Conservation (phyloP, 1,284 basidiomycete species). For the Apiotrichum mycotoxinovorans region DNA sequence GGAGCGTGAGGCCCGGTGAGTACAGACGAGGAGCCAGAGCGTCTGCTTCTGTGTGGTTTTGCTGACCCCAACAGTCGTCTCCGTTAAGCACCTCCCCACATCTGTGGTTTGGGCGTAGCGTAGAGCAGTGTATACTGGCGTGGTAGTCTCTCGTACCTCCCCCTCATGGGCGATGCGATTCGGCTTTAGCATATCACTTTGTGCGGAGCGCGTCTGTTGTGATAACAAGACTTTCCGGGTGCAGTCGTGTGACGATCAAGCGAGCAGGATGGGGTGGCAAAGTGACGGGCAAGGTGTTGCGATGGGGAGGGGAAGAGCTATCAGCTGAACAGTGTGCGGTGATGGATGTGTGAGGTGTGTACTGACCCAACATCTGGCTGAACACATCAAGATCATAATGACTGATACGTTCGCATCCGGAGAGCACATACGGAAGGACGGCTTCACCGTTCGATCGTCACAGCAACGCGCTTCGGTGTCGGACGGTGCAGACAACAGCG, state of each 20-base stretch:
- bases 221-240: background rate
- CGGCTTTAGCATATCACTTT: conserved; percentile 22
- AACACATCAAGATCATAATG: too few species aligned
- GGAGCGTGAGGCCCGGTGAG: conserved; percentile 99
- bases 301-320: too few species aligned
- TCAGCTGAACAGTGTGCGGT: too few species aligned
- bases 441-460: too few species aligned
- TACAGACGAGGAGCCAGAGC: conserved; percentile 26
- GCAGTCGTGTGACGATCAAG: background rate
- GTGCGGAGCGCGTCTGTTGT: conserved; percentile 1
- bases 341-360: too few species aligned
- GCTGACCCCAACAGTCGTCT: conserved; percentile 20
- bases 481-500: too few species aligned
- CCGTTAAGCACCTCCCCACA: conserved; percentile 20
- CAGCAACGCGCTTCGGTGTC: too few species aligned
- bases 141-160: conserved; percentile 22
- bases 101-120: conserved; percentile 13
- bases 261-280: background rate
- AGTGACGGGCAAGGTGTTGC: too few species aligned
- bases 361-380: too few species aligned
- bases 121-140: conserved; percentile 24
- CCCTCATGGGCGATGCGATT: conserved; percentile 18
- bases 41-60: background rate
- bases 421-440: too few species aligned
- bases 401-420: too few species aligned